A percentile compares a stretch with the other conserved stretches of the same genome.
Conservation (phyloP, 345 rosid species). For the Nasturtium officinale region DNA sequence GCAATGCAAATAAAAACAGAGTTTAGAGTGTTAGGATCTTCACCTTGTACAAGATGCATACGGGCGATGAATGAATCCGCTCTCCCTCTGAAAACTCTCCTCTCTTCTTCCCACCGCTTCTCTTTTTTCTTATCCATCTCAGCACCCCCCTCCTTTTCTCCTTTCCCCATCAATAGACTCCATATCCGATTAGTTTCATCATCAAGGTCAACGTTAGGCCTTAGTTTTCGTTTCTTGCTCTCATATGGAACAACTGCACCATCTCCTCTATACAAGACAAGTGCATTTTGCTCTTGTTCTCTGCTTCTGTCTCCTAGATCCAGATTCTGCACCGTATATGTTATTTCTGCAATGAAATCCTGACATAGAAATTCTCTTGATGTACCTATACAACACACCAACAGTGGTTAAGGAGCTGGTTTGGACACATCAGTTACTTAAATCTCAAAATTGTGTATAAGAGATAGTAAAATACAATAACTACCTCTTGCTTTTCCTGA, state of each 20-base stretch:
- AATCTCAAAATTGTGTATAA: slow-evolving; percentile 30
- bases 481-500: slow-evolving; percentile 50
- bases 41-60: slow-evolving; percentile 98
- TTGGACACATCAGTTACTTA: slow-evolving; percentile 29
- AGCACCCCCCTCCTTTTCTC: slow-evolving; percentile 52
- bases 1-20: slow-evolving; percentile 6
- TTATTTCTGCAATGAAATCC: slow-evolving; percentile 52
- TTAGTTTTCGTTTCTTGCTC: slow-evolving; percentile 58
- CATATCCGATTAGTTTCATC: slow-evolving; percentile 81
- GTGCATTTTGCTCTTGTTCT: slow-evolving; percentile 56
- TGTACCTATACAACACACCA: slow-evolving; percentile 42
- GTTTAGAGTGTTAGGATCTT: slow-evolving; percentile 14
- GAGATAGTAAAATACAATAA: slow-evolving; percentile 28
- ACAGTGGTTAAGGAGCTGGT: slow-evolving; percentile 20
- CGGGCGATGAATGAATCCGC: slow-evolving; percentile 87
- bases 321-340: slow-evolving; percentile 51
- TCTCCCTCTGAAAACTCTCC: slow-evolving; percentile 73
- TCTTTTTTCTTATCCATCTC: slow-evolving; percentile 57
- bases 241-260: slow-evolving; percentile 66
- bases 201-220: slow-evolving; percentile 92
- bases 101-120: slow-evolving; percentile 87
- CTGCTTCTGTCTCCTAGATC: slow-evolving; percentile 47
- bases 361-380: slow-evolving; percentile 36
- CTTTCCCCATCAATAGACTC: slow-evolving; percentile 86
- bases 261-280: slow-evolving; percentile 61